These are phyloP conservation scores for Boletellus sp. DNA, from an alignment of 768 basidiomycete species.

Conservation along the genomic window DNA sequence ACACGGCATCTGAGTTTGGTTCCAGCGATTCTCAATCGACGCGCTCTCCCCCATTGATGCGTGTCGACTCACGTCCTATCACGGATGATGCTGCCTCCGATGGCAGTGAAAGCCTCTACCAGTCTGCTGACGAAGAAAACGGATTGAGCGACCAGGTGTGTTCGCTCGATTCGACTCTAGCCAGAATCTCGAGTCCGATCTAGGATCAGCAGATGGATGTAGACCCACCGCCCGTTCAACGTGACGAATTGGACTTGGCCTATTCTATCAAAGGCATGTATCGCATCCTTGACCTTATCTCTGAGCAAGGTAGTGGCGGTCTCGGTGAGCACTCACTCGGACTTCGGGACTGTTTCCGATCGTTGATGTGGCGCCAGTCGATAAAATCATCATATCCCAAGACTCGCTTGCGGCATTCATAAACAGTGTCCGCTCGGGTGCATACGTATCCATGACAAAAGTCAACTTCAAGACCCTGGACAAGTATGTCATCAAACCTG, in stretches of 20 bases:
- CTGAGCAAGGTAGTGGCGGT: conserved; percentile 47
- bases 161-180: not conserved
- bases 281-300: conserved; percentile 51
- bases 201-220: conserved; percentile 18
- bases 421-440: conserved; percentile 45
- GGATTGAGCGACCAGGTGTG: conserved; percentile 7
- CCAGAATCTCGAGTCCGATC: not conserved
- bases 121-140: conserved; percentile 9
- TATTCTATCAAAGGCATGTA: conserved; percentile 44
- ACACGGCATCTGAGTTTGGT: not conserved
- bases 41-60: conserved; percentile 1
- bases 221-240: conserved; percentile 1
- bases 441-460: conserved; percentile 51
- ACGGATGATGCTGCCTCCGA: not conserved
- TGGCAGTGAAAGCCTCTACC: conserved; percentile 13
- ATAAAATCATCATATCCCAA: conserved; percentile 61
- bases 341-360: not conserved
- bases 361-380: conserved; percentile 37
- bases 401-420: conserved; percentile 46
- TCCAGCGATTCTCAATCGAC: conserved; percentile 4
- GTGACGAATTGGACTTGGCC: conserved; percentile 20
- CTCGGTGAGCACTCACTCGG: conserved; percentile 36
- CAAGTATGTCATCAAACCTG: conserved; percentile 40
- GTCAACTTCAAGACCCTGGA: conserved; percentile 57
- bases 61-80: not conserved